phyloP scores from a whole-genome alignment of 768 basidiomycete species.

The Pulveroboletus sp. region DNA sequence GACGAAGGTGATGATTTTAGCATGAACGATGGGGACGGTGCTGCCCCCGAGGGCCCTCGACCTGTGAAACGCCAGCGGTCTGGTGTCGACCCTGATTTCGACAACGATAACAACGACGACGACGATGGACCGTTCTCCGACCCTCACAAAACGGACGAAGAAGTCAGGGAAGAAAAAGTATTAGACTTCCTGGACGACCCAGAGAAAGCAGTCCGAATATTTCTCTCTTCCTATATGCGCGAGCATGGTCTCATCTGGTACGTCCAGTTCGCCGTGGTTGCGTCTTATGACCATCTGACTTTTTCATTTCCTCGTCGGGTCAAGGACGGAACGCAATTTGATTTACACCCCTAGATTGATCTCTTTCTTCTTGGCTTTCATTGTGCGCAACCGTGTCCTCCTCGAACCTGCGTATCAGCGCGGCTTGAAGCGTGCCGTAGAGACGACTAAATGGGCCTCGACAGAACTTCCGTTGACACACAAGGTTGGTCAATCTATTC shows the following conservation, averaged over 20 bases:
- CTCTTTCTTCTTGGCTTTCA: slow-evolving; percentile 55
- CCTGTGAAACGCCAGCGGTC: slow-evolving; percentile 26
- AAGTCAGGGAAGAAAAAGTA: slow-evolving; percentile 41
- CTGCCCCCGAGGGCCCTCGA: background rate
- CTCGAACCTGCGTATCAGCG: slow-evolving; percentile 44
- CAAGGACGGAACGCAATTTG: slow-evolving; percentile 47
- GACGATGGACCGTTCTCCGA: slow-evolving; percentile 27
- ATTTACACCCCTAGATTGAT: slow-evolving; percentile 49
- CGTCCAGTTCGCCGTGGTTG: slow-evolving; percentile 12
- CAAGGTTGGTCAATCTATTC: slow-evolving; percentile 35
- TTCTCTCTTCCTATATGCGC: slow-evolving; percentile 66
- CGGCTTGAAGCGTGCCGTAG: slow-evolving; percentile 43
- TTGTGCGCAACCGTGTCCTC: slow-evolving; percentile 53
- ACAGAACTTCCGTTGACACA: slow-evolving; percentile 41
- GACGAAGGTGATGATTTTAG: slow-evolving; percentile 19
- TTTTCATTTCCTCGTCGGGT: background rate
- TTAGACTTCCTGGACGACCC: slow-evolving; percentile 58
- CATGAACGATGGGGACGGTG: slow-evolving; percentile 1
- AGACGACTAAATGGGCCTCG: slow-evolving; percentile 36
- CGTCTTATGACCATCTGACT: background rate
- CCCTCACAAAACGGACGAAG: slow-evolving; percentile 30
- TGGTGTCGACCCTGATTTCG: slow-evolving; percentile 6
- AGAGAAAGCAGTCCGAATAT: slow-evolving; percentile 52
- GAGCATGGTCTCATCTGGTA: slow-evolving; percentile 69
- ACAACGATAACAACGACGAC: slow-evolving; percentile 32